Conservation (phyloP, 305 asterid genomes). For the Fraxinus floribunda region DNA sequence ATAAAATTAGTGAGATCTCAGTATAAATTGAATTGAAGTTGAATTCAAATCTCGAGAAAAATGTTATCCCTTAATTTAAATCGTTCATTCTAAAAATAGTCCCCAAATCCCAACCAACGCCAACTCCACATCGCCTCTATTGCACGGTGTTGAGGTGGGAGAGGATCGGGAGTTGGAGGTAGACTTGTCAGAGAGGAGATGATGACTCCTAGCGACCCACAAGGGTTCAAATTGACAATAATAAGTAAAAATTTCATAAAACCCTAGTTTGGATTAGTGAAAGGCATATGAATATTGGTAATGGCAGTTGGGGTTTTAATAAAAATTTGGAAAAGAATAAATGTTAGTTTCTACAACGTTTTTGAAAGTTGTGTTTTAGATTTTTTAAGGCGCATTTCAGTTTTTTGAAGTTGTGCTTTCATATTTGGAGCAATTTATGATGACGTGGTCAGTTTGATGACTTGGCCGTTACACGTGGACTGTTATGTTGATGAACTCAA, state of each 20-base stretch:
- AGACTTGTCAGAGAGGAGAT: neutral
- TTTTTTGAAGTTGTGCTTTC: neutral
- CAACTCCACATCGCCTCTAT: neutral
- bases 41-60: neutral
- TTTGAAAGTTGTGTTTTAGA: neutral
- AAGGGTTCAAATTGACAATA: neutral
- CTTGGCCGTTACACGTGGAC: neutral
- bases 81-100: neutral
- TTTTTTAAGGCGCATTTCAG: neutral
- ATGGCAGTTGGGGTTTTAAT: too few species aligned
- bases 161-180: neutral
- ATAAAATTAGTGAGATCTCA: neutral
- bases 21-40: neutral
- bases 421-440: neutral
- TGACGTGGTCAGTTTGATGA: neutral
- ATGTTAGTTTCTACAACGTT: too few species aligned
- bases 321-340: too few species aligned
- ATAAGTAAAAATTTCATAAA: too few species aligned
- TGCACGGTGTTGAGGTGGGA: neutral
- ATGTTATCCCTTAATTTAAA: neutral
- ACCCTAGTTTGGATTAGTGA: too few species aligned
- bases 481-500: neutral
- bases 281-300: too few species aligned
- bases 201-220: neutral
- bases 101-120: neutral